phyloP scores from a whole-genome alignment of 2,329 filamentous ascomycete species.

The Pseudogymnoascus sp. region DNA sequence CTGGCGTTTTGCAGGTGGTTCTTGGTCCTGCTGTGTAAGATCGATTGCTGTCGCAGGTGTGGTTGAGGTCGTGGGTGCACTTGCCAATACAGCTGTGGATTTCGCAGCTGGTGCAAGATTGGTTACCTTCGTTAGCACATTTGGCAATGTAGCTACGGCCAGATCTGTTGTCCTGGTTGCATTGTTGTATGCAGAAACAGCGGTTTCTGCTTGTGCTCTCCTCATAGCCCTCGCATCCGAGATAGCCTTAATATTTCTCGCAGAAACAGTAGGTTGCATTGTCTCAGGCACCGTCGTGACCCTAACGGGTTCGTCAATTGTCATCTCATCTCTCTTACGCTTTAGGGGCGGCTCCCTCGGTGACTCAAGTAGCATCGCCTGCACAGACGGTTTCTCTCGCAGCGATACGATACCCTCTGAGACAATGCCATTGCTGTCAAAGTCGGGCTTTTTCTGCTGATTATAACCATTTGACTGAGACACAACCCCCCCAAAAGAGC shows the following conservation, averaged over 20 bases:
- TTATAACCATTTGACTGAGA: background rate
- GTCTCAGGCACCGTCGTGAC: background rate
- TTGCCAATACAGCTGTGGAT: background rate
- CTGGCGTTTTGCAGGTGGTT: background rate
- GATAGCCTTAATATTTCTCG: background rate
- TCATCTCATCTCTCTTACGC: background rate
- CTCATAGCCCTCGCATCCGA: conserved; percentile 5
- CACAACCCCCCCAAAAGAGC: background rate
- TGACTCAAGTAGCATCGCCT: background rate
- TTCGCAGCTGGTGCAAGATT: background rate
- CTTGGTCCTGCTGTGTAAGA: background rate
- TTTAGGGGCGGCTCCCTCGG: background rate
- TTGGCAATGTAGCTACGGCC: background rate
- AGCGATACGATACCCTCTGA: background rate
- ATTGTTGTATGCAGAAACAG: background rate
- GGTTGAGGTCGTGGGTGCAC: background rate
- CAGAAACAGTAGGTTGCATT: background rate
- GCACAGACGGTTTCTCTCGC: background rate
- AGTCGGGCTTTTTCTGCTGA: background rate
- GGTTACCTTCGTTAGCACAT: background rate
- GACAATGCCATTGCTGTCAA: background rate
- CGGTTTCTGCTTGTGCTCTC: background rate
- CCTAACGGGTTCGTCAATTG: background rate
- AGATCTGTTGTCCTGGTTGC: background rate
- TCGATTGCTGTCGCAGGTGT: background rate